Evolutionary conservation across 306 rosid genomes (phyloP), one percentile per base, ranked within the genome.

Genomic region (Sesbania bispinosa): DNA sequence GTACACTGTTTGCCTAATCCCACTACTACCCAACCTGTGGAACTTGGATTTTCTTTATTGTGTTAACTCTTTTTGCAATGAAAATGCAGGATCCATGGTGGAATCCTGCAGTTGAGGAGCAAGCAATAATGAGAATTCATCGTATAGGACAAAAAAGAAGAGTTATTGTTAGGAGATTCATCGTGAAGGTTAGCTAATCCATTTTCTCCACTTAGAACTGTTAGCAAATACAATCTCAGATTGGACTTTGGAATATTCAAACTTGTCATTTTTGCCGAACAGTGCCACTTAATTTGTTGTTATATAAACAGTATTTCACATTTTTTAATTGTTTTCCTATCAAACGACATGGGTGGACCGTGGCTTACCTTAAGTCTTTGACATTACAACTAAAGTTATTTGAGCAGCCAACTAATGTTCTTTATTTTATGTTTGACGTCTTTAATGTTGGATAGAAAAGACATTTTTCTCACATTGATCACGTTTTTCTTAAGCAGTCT

Each of bases 81-180:
- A 32, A 38, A 65, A 20, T 75, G 6, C 47, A 90, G 98, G 98
- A 93, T 79, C 98, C 98, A 57, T 88, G 96, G 96, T 93, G 96
- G 98, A 93, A 93, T 88, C 98, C 98, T 29, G 96, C 98, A 7
- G 96, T 93, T 20, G 96, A 92, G 81, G 98, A 90, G 79, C 96
- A 93, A 71, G 98, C 96, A 70, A 90, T 85, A 23, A 93, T 93
- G 98, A 75, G 98, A 67, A 92, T 88, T 61, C 96, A 92, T 82
- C 90, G 96, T 11, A 88, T 89, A 63, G 98, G 95, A 50, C 98
- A 92, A 78, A 76, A 84, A 55, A 69, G 84, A 45, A 86, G 53
- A 14, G 86, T 82, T 23, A 8, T 35, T 4, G 83, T 82, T 16
- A 69, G 71, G 69, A 83, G 83, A 41, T 74, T 79, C 53, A 79